Evolutionary conservation across 176 grass and related monocot species (phyloP).

Genomic region (Eleusine indica): DNA sequence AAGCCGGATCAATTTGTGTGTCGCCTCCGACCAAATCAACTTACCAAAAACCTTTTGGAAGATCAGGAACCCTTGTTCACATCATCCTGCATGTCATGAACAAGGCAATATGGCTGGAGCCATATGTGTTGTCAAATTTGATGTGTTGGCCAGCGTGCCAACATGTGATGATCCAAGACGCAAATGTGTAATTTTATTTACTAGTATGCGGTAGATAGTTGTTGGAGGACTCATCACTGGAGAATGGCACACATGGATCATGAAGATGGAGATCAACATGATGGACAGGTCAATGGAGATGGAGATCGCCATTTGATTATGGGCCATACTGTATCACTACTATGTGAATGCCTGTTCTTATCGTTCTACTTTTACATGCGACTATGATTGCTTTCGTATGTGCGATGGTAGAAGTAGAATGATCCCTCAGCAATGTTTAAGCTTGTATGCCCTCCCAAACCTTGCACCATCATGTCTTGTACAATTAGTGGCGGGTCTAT

Average conservation of each 20-base stretch:
- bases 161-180: not conserved
- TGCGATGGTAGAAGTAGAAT: not conserved
- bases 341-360: not conserved
- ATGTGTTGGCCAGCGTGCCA: not conserved
- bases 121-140: not conserved
- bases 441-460: not conserved
- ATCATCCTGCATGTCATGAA: not conserved
- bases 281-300: not conserved
- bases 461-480: not conserved
- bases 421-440: not conserved
- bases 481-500: conserved; percentile 16
- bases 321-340: not conserved
- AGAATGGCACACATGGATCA: not conserved
- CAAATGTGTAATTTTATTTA: not conserved
- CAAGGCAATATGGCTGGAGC: not conserved
- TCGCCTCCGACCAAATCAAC: no score
- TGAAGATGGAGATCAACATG: not conserved
- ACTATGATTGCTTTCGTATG: no score
- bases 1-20: no score
- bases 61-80: no score
- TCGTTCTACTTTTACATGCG: not conserved
- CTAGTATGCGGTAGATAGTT: not conserved
- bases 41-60: no score
- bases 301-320: not conserved
- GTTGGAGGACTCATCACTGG: not conserved